Evolutionary conservation across 2,329 filamentous ascomycete species (phyloP).

Genomic region (Fusarium decemcellulare): DNA sequence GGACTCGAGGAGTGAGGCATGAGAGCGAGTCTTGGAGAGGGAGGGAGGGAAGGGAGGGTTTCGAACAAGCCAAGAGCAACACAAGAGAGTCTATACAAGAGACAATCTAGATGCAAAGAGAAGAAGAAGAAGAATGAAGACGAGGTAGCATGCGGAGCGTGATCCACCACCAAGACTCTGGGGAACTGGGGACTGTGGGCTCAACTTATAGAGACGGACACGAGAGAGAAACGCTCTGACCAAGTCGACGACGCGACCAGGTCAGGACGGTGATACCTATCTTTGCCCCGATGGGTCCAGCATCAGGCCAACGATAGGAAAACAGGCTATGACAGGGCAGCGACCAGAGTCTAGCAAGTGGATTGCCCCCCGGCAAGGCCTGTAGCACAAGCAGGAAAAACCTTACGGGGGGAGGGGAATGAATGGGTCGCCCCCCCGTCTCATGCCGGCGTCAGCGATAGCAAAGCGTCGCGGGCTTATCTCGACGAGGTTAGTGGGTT

Average conservation of each 20-base stretch:
- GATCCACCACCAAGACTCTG: background rate
- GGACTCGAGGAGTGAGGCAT: conserved; percentile 32
- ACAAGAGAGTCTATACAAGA: no score
- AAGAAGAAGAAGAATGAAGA: conserved; percentile 10
- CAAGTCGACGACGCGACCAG: conserved; percentile 2
- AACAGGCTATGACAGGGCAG: conserved; percentile 20
- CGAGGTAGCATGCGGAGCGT: conserved; percentile 17
- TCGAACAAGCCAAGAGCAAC: no score
- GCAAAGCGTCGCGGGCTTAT: conserved; percentile 4
- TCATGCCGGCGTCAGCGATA: conserved; percentile 19
- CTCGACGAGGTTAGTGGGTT: conserved; percentile 9
- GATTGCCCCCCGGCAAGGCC: conserved; percentile 7
- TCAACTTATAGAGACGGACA: conserved; percentile 35
- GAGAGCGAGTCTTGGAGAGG: background rate
- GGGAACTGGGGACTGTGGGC: conserved; percentile 33
- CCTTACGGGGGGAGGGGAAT: background rate
- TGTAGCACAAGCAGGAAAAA: background rate
- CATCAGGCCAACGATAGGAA: conserved; percentile 3
- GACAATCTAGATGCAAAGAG: background rate
- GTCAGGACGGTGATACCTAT: conserved; percentile 7
- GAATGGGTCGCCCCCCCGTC: background rate
- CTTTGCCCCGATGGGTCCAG: conserved; percentile 21
- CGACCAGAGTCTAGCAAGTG: conserved; percentile 1
- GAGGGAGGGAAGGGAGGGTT: background rate
- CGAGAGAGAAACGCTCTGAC: conserved; percentile 9